These are phyloP conservation scores for Pseudocercospora vitis DNA, from an alignment of 2,329 filamentous ascomycete genomes.

Conservation along the genomic window DNA sequence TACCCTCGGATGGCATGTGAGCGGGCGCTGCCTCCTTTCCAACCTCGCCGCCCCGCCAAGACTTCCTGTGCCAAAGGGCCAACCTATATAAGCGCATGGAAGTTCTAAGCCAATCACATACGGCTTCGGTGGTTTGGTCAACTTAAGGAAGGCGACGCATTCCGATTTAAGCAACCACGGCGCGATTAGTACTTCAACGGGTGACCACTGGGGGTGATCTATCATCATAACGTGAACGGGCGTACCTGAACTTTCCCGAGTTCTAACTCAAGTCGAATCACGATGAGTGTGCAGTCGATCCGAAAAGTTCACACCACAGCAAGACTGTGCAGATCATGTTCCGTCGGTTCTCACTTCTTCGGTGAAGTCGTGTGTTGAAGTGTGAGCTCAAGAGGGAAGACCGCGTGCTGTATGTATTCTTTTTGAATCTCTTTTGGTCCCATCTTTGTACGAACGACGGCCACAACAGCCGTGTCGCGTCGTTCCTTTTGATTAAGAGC, in stretches of 20 bases:
- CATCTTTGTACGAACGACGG: too few species aligned
- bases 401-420: conserved; percentile 5
- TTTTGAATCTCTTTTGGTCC: background rate
- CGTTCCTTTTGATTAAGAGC: too few species aligned
- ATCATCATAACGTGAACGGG: background rate
- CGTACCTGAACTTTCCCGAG: background rate
- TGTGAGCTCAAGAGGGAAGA: background rate
- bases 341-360: background rate
- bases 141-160: background rate
- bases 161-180: conserved; percentile 3
- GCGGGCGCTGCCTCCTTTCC: background rate
- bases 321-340: background rate
- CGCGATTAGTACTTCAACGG: conserved; percentile 3
- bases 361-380: background rate
- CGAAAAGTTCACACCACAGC: background rate
- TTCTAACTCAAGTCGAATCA: background rate
- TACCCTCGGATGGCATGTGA: background rate
- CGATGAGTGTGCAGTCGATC: background rate
- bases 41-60: background rate
- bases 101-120: conserved; percentile 4
- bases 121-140: background rate
- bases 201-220: background rate
- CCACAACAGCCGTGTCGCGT: too few species aligned
- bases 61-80: background rate
- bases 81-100: background rate